These are phyloP conservation scores for Mucor piriformis DNA, from an alignment of 371 early-diverging fungal species.

Conservation along the genomic window DNA sequence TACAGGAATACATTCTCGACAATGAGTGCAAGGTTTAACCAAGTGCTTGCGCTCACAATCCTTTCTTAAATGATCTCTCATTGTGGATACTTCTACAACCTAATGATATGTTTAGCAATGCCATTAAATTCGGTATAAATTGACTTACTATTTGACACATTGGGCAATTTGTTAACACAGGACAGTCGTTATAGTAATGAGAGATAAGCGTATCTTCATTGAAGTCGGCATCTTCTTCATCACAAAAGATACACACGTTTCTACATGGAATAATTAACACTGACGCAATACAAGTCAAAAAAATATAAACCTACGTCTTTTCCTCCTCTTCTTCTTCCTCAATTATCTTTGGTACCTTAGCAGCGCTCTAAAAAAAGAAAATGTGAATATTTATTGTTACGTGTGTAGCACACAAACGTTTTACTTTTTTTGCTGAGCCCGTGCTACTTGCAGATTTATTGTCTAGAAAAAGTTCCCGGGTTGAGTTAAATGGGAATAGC, in stretches of 20 bases:
- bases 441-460: neutral
- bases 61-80: constrained; percentile 63
- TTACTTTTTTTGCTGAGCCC: neutral
- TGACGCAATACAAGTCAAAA: neutral
- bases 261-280: neutral
- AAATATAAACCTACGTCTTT: neutral
- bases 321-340: constrained; percentile 10
- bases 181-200: constrained; percentile 81
- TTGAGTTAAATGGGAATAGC: neutral
- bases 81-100: constrained; percentile 74
- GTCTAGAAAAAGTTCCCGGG: neutral
- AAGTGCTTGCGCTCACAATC: constrained; percentile 69
- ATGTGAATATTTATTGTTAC: neutral
- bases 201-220: constrained; percentile 74
- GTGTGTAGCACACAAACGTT: neutral
- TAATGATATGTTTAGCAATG: constrained; percentile 23
- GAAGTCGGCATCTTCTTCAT: constrained; percentile 64
- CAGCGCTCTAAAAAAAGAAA: neutral
- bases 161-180: constrained; percentile 71
- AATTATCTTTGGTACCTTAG: neutral
- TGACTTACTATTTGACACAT: constrained; percentile 69
- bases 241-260: constrained; percentile 77
- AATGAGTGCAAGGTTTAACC: constrained; percentile 65
- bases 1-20: constrained; percentile 63
- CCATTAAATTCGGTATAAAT: neutral